Percentiles rank a stretch among this genome's conserved stretches.
phyloP scores from a whole-genome alignment of 2,329 filamentous ascomycete genomes.

The Phialophora macrospora region DNA sequence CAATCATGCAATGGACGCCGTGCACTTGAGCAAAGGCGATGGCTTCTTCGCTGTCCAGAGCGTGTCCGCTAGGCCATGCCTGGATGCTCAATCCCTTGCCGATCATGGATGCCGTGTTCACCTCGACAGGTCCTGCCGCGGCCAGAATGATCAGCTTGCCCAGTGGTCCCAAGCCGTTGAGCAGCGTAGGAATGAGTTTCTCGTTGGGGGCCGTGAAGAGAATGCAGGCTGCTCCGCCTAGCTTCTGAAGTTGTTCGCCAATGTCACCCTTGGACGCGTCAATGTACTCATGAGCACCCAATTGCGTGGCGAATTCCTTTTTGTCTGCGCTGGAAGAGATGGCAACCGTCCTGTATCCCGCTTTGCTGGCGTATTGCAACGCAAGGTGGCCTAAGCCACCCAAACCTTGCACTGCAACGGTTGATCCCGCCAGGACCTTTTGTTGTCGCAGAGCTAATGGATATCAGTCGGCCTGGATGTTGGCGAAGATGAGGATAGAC shows the following conservation, averaged over 20 bases:
- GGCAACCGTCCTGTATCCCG: slow-evolving; percentile 60
- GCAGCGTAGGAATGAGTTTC: slow-evolving; percentile 44
- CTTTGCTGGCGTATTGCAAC: slow-evolving; percentile 58
- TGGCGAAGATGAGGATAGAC: background rate
- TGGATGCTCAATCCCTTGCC: slow-evolving; percentile 54
- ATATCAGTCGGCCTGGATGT: background rate
- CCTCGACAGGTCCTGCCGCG: slow-evolving; percentile 39
- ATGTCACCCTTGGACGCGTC: slow-evolving; percentile 49
- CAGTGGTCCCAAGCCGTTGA: slow-evolving; percentile 44
- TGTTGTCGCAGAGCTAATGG: slow-evolving; percentile 53
- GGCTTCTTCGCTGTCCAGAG: slow-evolving; percentile 58
- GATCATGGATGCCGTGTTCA: slow-evolving; percentile 48
- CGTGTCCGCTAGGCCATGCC: slow-evolving; percentile 60
- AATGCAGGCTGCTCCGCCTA: slow-evolving; percentile 44
- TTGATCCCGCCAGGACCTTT: slow-evolving; percentile 52
- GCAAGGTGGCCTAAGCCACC: slow-evolving; percentile 60
- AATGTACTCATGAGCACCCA: slow-evolving; percentile 62
- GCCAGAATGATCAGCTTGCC: slow-evolving; percentile 48
- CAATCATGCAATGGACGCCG: slow-evolving; percentile 58
- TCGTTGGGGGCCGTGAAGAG: slow-evolving; percentile 48
- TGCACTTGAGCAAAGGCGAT: slow-evolving; percentile 57
- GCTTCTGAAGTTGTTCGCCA: slow-evolving; percentile 44
- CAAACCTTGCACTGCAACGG: slow-evolving; percentile 59
- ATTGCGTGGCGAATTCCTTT: slow-evolving; percentile 58
- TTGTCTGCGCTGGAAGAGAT: slow-evolving; percentile 57